Conservation (phyloP, 2,329 filamentous ascomycete genomes). For the Teratosphaeria pseudoeucalypti region DNA sequence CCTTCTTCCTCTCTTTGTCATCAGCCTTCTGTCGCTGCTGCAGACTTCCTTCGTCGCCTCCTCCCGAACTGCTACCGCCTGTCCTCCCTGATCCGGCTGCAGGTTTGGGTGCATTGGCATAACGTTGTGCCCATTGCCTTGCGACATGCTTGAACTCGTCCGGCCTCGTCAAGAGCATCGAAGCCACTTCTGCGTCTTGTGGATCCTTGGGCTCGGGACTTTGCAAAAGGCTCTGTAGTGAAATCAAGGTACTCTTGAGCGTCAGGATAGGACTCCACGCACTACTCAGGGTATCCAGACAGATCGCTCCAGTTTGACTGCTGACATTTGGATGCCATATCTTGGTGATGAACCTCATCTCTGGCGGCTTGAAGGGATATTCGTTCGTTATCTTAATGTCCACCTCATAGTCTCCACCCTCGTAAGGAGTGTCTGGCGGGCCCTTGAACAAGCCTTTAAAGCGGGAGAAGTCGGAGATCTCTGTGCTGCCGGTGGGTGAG, state of each 20-base stretch:
- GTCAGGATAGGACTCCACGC: constrained; percentile 96
- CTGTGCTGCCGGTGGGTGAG: constrained; percentile 32
- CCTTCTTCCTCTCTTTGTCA: constrained; percentile 43
- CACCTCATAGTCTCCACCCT: constrained; percentile 70
- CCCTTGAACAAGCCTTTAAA: constrained; percentile 75
- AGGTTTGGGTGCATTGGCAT: constrained; percentile 64
- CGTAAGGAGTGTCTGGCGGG: constrained; percentile 87
- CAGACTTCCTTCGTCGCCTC: constrained; percentile 15
- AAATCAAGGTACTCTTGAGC: constrained; percentile 89
- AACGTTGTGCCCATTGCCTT: constrained; percentile 77
- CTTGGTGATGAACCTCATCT: constrained; percentile 85
- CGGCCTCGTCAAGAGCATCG: constrained; percentile 73
- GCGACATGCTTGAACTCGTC: constrained; percentile 72
- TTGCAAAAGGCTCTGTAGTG: constrained; percentile 83
- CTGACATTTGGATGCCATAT: constrained; percentile 98
- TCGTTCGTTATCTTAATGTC: constrained; percentile 79
- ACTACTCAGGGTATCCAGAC: constrained; percentile 78
- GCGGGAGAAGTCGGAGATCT: constrained; percentile 63
- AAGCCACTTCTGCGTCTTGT: constrained; percentile 89
- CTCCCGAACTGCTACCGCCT: constrained; percentile 28
- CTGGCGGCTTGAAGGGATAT: constrained; percentile 87
- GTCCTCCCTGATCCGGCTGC: constrained; percentile 37
- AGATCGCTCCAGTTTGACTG: constrained; percentile 73
- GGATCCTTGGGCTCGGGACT: constrained; percentile 92
- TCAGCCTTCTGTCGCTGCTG: constrained; percentile 46